These are phyloP conservation scores for Nicotiana sylvestris DNA, from an alignment of 257 asterid genomes.

Conservation along the genomic window DNA sequence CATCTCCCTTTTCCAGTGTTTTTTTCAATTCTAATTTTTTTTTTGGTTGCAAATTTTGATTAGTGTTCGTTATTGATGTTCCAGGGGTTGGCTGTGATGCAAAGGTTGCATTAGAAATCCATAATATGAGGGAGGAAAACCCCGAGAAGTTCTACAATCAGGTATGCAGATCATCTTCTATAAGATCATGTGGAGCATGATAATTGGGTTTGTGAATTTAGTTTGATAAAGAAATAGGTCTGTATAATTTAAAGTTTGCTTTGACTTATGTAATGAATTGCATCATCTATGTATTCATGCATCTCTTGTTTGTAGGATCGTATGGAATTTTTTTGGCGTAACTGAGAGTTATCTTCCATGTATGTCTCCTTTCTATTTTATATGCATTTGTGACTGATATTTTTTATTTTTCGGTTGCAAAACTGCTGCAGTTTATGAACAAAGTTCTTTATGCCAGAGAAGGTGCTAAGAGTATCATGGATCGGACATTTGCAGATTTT, in stretches of 20 bases:
- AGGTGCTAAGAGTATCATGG: slow-evolving; percentile 96
- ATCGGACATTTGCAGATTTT: slow-evolving; percentile 83
- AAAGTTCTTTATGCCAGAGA: slow-evolving; percentile 99
- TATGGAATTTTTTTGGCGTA: background rate
- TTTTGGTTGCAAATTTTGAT: background rate
- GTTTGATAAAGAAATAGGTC: background rate
- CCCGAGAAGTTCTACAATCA: slow-evolving; percentile 98
- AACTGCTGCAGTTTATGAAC: slow-evolving; percentile 87
- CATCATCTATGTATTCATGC: background rate
- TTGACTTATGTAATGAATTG: background rate
- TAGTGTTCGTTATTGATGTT: background rate
- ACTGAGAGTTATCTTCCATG: background rate
- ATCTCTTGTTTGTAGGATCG: background rate
- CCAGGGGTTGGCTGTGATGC: slow-evolving; percentile 99
- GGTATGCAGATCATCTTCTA: slow-evolving; percentile 34
- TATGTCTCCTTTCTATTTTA: background rate
- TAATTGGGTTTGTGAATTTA: background rate
- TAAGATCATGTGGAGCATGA: slow-evolving; percentile 1
- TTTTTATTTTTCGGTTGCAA: background rate
- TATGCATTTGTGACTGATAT: background rate
- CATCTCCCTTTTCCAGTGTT: background rate
- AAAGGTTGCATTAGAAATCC: slow-evolving; percentile 96
- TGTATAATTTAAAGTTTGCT: background rate
- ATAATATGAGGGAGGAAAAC: slow-evolving; percentile 96
- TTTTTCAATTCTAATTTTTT: background rate